Conservation (phyloP, 345 rosid genomes). For the Lumnitzera racemosa region DNA sequence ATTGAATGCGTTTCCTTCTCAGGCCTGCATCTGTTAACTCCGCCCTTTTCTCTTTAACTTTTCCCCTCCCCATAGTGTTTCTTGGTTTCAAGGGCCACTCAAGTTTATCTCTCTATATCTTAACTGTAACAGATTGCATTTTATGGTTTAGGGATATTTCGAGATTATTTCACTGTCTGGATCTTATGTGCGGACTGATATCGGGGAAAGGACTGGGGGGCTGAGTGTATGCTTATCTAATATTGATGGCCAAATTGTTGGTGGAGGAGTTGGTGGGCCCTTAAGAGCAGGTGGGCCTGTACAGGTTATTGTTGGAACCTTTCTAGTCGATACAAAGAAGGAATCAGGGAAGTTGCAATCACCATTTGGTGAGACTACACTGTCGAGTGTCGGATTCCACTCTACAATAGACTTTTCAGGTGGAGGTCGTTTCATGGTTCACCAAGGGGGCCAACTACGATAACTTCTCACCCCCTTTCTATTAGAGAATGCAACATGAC, state of each 20-base stretch:
- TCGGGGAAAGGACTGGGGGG: constrained; percentile 78
- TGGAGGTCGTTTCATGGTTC: constrained; percentile 6
- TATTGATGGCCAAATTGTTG: constrained; percentile 70
- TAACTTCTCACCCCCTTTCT: background rate
- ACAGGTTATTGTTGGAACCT: constrained; percentile 14
- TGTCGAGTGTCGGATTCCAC: constrained; percentile 6
- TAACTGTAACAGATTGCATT: constrained; percentile 4
- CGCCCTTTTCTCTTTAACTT: too few species aligned
- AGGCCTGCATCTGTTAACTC: too few species aligned
- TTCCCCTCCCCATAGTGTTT: too few species aligned
- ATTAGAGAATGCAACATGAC: too few species aligned
- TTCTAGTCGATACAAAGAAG: constrained; percentile 7
- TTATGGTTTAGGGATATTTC: constrained; percentile 61
- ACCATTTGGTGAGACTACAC: constrained; percentile 5
- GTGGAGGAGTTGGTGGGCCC: constrained; percentile 90
- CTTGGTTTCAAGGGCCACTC: background rate
- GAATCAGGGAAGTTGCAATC: constrained; percentile 6
- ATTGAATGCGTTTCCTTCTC: too few species aligned
- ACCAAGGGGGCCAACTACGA: constrained; percentile 10
- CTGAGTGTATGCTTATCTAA: constrained; percentile 73
- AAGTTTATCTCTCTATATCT: background rate
- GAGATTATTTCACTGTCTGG: constrained; percentile 84
- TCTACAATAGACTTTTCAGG: constrained; percentile 3
- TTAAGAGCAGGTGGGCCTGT: constrained; percentile 73
- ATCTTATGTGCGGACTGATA: constrained; percentile 64